Conservation (phyloP, 495 filamentous ascomycete species). For the Aspergillus bridgeri region DNA sequence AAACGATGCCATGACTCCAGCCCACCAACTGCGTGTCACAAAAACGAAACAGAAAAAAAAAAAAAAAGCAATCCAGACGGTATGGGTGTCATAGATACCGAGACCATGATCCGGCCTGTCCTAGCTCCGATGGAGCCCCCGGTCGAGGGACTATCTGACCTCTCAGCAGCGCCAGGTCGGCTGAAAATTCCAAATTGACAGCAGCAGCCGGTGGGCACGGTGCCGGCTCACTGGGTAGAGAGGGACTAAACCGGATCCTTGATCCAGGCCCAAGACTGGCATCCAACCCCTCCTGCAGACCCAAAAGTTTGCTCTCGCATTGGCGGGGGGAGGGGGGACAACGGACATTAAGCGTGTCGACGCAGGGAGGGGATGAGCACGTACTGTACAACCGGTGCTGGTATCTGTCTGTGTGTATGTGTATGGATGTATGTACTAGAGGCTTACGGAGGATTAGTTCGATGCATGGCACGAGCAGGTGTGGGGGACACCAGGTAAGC, state of each 20-base stretch:
- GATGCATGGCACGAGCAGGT: not conserved
- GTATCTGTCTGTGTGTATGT: too few relatives aligned
- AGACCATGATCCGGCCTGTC: not conserved
- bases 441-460: not conserved
- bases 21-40: not conserved
- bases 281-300: not conserved
- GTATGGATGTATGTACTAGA: too few relatives aligned
- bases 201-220: not conserved
- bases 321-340: too few relatives aligned
- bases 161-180: conserved; percentile 3
- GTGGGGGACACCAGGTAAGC: too few relatives aligned
- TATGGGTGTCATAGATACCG: not conserved
- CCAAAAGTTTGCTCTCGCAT: not conserved
- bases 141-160: conserved; percentile 1
- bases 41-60: not conserved
- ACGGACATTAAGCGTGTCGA: not conserved
- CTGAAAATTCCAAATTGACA: conserved; percentile 9
- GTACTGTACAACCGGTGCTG: too few relatives aligned
- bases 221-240: not conserved
- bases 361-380: not conserved
- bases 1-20: not conserved
- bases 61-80: not conserved
- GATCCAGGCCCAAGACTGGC: not conserved
- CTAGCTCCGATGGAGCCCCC: not conserved
- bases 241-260: not conserved